Conservation (phyloP, 768 basidiomycete species). For the Coprinellus micaceus region DNA sequence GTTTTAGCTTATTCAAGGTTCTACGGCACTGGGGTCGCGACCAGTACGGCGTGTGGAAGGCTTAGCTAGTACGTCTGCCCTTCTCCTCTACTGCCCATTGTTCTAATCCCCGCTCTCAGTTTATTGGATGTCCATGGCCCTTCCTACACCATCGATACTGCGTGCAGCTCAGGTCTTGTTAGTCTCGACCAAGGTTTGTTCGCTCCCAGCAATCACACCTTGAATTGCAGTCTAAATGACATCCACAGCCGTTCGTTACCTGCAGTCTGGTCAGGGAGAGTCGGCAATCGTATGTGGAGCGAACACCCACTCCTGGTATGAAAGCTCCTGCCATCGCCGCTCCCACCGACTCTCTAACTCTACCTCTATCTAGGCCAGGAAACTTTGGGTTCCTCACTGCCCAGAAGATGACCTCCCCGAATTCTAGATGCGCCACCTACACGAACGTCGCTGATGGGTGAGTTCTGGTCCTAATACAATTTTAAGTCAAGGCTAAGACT, state of each 20-base stretch:
- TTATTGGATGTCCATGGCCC: slow-evolving; percentile 33
- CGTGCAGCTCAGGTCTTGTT: slow-evolving; percentile 32
- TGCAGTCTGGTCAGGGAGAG: slow-evolving; percentile 31
- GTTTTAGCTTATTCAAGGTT: slow-evolving; percentile 29
- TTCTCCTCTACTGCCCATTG: not conserved
- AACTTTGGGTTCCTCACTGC: slow-evolving; percentile 29
- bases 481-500: not conserved
- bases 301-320: slow-evolving; percentile 31
- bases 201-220: not conserved
- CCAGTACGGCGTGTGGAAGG: slow-evolving; percentile 31
- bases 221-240: not conserved
- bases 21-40: slow-evolving; percentile 30
- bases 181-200: slow-evolving; percentile 29
- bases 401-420: slow-evolving; percentile 31
- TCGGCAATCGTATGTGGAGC: slow-evolving; percentile 31
- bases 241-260: slow-evolving; percentile 27
- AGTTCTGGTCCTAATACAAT: not conserved
- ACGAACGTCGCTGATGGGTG: slow-evolving; percentile 33
- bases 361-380: slow-evolving; percentile 24
- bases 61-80: slow-evolving; percentile 31
- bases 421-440: slow-evolving; percentile 33
- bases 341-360: not conserved
- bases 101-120: slow-evolving; percentile 12
- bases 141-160: slow-evolving; percentile 31
- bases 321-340: not conserved